A percentile compares a stretch with the other conserved stretches of the same genome.
These are phyloP conservation scores for Marsdenia floribunda DNA, from an alignment of 257 asterid species.

Conservation along the genomic window DNA sequence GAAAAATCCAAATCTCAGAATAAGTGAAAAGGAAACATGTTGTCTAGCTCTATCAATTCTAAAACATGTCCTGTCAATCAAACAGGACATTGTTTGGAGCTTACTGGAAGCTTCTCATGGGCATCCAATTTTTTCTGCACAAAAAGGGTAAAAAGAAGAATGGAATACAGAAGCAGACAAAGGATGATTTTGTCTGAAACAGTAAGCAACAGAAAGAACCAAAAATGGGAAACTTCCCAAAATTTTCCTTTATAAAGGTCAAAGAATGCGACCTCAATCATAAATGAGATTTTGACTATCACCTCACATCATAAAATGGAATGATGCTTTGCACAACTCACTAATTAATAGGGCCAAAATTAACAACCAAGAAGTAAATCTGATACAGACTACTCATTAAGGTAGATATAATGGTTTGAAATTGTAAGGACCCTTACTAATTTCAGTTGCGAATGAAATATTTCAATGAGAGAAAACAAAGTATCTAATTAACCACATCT, in stretches of 20 bases:
- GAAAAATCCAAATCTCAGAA: not conserved
- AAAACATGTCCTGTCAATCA: no score
- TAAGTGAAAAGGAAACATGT: not conserved
- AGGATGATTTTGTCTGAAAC: not conserved
- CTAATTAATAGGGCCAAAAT: not conserved
- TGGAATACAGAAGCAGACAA: not conserved
- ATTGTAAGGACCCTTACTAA: not conserved
- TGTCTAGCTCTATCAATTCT: not conserved
- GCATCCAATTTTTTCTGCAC: not conserved
- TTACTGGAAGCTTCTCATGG: constrained; percentile 1
- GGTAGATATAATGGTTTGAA: not conserved
- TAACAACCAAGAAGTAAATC: not conserved
- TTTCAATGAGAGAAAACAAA: not conserved
- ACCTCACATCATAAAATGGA: not conserved
- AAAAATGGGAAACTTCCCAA: constrained; percentile 2
- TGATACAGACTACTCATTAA: not conserved
- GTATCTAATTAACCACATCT: not conserved
- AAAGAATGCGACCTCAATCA: not conserved
- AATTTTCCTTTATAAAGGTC: not conserved
- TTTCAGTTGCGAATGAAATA: not conserved
- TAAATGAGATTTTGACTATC: not conserved
- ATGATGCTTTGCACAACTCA: not conserved
- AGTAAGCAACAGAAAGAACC: not conserved
- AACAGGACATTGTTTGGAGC: not conserved
- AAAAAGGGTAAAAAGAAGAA: not conserved